Evolutionary conservation across 2,329 filamentous ascomycete species (phyloP).

Genomic region (Magnaporthiopsis rhizophila): DNA sequence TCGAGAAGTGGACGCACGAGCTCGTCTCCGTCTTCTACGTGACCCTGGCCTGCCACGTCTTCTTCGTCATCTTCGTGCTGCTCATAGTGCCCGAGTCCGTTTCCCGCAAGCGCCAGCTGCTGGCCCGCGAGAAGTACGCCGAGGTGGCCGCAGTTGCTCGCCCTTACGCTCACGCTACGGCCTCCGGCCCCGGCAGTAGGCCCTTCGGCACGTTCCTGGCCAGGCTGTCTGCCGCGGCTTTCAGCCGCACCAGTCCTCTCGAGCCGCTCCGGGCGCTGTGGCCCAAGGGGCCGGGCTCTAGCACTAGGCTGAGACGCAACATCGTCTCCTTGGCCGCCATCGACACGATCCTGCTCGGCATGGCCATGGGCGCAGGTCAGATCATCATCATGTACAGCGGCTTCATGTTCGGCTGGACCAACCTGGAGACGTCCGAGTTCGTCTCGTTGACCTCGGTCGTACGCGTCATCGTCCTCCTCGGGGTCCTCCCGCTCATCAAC

Average conservation of each 20-base stretch:
- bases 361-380: conserved; percentile 72
- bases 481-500: conserved; percentile 68
- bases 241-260: conserved; percentile 52
- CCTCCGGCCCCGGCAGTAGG: neutral
- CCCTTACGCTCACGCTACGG: neutral
- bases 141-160: neutral
- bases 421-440: conserved; percentile 70
- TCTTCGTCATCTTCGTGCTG: conserved; percentile 65
- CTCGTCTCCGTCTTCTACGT: conserved; percentile 81
- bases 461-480: conserved; percentile 67
- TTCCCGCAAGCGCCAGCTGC: conserved; percentile 60
- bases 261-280: conserved; percentile 70
- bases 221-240: conserved; percentile 23
- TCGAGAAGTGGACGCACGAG: conserved; percentile 60
- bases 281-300: conserved; percentile 57
- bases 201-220: conserved; percentile 21
- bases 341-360: conserved; percentile 74
- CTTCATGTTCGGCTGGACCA: conserved; percentile 74
- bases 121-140: conserved; percentile 61
- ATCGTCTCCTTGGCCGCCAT: conserved; percentile 72
- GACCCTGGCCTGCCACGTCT: conserved; percentile 60
- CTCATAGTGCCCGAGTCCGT: conserved; percentile 79
- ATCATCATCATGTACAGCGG: conserved; percentile 79
- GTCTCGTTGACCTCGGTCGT: conserved; percentile 71
- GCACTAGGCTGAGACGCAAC: conserved; percentile 62